Evolutionary conservation across 306 rosid genomes (phyloP).

Genomic region (Lotus japonicus): DNA sequence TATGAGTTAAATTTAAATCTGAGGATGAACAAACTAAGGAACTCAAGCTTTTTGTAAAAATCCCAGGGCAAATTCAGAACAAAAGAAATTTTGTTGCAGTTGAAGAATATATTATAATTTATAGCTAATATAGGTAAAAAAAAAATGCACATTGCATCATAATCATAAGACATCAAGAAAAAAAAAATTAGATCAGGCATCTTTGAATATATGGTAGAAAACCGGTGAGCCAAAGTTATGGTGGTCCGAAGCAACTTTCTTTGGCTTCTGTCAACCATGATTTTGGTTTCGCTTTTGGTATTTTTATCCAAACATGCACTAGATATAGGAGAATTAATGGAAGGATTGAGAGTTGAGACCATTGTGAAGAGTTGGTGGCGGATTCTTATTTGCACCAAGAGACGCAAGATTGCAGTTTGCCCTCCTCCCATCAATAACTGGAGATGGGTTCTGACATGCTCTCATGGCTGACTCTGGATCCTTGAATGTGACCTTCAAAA

Average conservation of each 20-base stretch:
- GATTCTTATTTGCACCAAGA: constrained; percentile 78
- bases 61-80: neutral
- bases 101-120: neutral
- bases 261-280: too few species aligned
- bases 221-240: too few species aligned
- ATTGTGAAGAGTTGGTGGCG: constrained; percentile 56
- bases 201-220: too few species aligned
- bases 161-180: neutral
- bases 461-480: constrained; percentile 88
- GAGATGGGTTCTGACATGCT: constrained; percentile 94
- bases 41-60: neutral
- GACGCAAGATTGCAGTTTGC: constrained; percentile 96
- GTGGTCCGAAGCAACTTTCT: too few species aligned
- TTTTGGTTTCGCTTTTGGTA: too few species aligned
- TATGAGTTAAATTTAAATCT: neutral
- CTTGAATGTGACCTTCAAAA: constrained; percentile 76
- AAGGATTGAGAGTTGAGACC: constrained; percentile 49
- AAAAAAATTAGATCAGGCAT: neutral
- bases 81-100: neutral
- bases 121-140: too few species aligned
- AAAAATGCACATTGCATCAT: neutral
- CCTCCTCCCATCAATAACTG: constrained; percentile 92
- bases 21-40: neutral
- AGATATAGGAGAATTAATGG: neutral
- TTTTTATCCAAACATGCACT: too few species aligned